Base-by-base conservation (phyloP, 1,284 basidiomycete genomes). In the Cutaneotrichosporon mucoides region DNA sequence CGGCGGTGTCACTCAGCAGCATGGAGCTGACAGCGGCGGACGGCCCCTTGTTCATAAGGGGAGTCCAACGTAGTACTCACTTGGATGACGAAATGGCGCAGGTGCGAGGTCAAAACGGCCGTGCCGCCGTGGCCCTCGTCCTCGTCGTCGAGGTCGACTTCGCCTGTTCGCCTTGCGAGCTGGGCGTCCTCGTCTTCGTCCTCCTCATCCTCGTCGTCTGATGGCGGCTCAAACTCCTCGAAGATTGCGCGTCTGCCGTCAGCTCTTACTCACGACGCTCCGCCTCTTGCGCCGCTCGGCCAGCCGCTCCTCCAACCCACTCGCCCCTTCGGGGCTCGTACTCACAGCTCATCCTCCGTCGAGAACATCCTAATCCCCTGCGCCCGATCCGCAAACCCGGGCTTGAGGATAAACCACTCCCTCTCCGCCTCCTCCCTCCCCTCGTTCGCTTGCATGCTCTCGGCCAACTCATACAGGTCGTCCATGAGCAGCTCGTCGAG, bases 11-110 rank as follows among this genome's bases (percentile, higher is more conserved):
- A n/a, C n/a, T n/a, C n/a, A n/a, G n/a, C n/a, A n/a, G n/a, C n/a
- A n/a, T n/a, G n/a, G n/a, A n/a, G n/a, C n/a, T n/a, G n/a, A n/a
- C n/a, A n/a, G n/a, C n/a, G n/a, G n/a, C n/a, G n/a, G n/a, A n/a
- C n/a, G n/a, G n/a, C n/a, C n/a, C n/a, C n/a, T 38, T 37, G 45
- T 12, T 4, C 10, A 9, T 33, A 9, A 11, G 52, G 34, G 12
- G 24, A 24, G 24, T 24, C 24, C 24, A 24, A 24, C n/a, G n/a
- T n/a, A n/a, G n/a, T 44, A 66, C 79, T 63, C 40, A 92, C 93
- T 84, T 99, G 96, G 54, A 98, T 88, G 15, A 99, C 92, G 78
- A 98, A 99, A 78, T 98, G 92, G 38, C 95, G 84, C 43, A 99
- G 82, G 66, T 97, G 95, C 15, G 91, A 92, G 12, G 85, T 88